phyloP scores from a whole-genome alignment of 2,329 filamentous ascomycete genomes.

The Aspergillus felis region DNA sequence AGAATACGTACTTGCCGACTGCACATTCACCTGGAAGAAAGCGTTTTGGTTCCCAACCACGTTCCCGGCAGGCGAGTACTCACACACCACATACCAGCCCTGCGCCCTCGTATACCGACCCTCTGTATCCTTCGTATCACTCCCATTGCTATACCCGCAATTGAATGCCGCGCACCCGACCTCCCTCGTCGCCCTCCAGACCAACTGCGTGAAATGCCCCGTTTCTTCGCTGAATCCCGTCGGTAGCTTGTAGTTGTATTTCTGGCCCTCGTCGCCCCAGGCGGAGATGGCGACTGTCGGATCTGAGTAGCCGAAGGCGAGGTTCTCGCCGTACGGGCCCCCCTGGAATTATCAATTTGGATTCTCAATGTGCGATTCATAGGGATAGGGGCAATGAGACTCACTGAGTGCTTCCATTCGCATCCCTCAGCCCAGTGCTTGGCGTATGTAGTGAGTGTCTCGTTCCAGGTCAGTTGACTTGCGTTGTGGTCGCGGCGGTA shows the following conservation, averaged over 20 bases:
- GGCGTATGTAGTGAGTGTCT: conserved; percentile 56
- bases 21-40: conserved; percentile 32
- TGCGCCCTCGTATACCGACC: conserved; percentile 20
- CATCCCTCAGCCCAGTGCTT: conserved; percentile 46
- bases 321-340: conserved; percentile 69
- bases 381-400: not conserved
- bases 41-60: conserved; percentile 37
- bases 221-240: conserved; percentile 56
- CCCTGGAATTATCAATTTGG: conserved; percentile 31
- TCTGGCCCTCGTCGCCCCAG: conserved; percentile 60
- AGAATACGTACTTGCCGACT: conserved; percentile 15
- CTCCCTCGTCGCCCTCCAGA: conserved; percentile 61
- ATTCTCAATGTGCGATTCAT: not conserved
- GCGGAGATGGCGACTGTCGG: conserved; percentile 57
- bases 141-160: conserved; percentile 34
- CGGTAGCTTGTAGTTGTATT: conserved; percentile 57
- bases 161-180: conserved; percentile 54
- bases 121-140: conserved; percentile 4
- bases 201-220: conserved; percentile 70
- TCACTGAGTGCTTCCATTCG: conserved; percentile 40
- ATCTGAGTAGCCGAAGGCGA: conserved; percentile 64
- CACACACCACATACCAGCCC: conserved; percentile 66
- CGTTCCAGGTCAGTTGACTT: conserved; percentile 59
- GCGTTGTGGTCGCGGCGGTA: conserved; percentile 64
- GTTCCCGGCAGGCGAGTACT: conserved; percentile 67